Evolutionary conservation across 805 yeast species (phyloP).

Genomic region (Ascoidea asiatica): DNA sequence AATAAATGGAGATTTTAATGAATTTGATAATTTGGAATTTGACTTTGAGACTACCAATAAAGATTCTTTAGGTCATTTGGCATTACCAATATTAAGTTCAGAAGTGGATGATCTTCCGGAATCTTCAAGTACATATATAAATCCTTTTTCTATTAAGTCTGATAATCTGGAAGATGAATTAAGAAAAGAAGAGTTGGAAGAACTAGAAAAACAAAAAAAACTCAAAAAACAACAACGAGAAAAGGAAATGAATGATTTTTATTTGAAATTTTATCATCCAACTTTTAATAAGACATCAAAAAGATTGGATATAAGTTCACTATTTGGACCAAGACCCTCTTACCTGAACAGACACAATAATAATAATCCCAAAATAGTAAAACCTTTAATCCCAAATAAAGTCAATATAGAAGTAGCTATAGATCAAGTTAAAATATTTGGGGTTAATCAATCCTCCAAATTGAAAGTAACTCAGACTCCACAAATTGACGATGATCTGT

Average conservation of each 20-base stretch:
- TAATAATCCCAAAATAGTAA: conserved; percentile 7
- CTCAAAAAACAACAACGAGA: conserved; percentile 9
- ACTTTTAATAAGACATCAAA: conserved; percentile 37
- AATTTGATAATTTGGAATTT: no score
- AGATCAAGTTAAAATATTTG: conserved; percentile 9
- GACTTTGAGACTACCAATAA: no score
- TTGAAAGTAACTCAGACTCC: conserved; percentile 4
- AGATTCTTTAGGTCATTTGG: no score
- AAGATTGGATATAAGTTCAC: conserved; percentile 45
- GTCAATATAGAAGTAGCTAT: conserved; percentile 43
- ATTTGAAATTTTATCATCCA: conserved; percentile 45
- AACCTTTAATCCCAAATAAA: conserved; percentile 40
- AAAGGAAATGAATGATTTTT: conserved; percentile 17
- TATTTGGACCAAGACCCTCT: conserved; percentile 59
- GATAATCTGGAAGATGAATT: no score
- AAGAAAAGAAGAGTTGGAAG: no score
- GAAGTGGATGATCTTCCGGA: no score
- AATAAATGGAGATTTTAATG: no score
- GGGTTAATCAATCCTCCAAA: conserved; percentile 7
- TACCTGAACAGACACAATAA: no score
- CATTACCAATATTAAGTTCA: no score
- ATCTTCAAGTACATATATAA: no score
- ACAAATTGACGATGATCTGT: conserved; percentile 1
- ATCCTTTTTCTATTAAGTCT: no score
- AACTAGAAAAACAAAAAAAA: conserved; percentile 1